Evolutionary conservation across 495 filamentous ascomycete species (phyloP), one percentile per base, ranked within the genome.

Genomic region (Aspergillus homomorphus): DNA sequence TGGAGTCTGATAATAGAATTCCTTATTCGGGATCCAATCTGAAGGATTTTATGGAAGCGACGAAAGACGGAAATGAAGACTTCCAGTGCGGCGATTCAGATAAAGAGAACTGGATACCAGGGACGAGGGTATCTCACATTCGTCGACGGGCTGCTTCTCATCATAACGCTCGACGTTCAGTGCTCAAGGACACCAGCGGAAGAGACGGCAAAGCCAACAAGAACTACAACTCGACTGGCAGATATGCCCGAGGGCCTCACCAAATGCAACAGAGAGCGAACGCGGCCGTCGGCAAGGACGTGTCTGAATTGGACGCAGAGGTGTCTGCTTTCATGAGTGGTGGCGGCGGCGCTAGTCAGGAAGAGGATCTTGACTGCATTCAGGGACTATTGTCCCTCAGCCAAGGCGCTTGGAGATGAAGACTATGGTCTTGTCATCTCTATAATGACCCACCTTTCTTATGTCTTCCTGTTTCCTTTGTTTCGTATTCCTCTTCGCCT

Each of bases 41-140:
- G 43, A 75, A 68, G 62, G 12, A 2, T 12, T 38, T 10, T 38
- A 55, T 52, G 48, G 63, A 51, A 55, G 67, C 45, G 68, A 70
- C 68, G 48, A 62, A 75, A 63, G 53, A 63, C 18, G 59, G 52
- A 20, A 73, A 70, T n/a, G 44, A 76, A 0, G 77, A 81, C 41
- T 48, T 71, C 68, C 60, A 86, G 73, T 59, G 63, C 57, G 79
- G 86, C 42, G 92, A 96, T 53, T 95, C 90, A 1, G 92, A 97
- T 65, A 97, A 97, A 69, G 92, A 97, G 74, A 97, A 97, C 68
- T 94, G 89, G 90, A 81, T 87, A 50, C 84, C 84, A 1, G 82
- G 76, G 20, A 84, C 78, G 7, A 71, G 76, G 41, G 62, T 61
- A 15, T 67, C 75, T 20, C 70, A 76, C 33, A 51, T 72, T 43